Evolutionary conservation across 202 grass and related monocot genomes (phyloP).

Genomic region (Eragrostis tef): DNA sequence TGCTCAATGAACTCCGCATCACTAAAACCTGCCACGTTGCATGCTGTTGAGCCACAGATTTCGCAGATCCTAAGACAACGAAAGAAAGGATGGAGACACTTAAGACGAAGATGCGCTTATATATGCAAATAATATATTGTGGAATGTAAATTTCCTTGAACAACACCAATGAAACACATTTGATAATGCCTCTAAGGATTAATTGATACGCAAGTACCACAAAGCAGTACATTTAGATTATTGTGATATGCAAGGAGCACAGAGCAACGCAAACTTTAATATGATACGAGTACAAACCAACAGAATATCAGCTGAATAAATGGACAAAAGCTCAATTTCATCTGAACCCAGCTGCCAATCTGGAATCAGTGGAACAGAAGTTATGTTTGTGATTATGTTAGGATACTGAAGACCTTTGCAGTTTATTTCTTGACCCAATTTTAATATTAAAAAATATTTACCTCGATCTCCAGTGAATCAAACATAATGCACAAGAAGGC

Average conservation of each 20-base stretch:
- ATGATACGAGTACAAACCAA: background rate
- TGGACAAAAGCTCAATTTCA: background rate
- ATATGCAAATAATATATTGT: background rate
- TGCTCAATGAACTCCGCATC: slow-evolving; percentile 79
- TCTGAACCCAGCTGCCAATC: background rate
- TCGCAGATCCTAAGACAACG: slow-evolving; percentile 74
- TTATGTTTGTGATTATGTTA: slow-evolving; percentile 6
- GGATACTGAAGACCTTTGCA: background rate
- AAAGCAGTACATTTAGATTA: background rate
- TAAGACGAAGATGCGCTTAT: slow-evolving; percentile 12
- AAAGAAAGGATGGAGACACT: slow-evolving; percentile 19
- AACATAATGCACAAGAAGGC: background rate
- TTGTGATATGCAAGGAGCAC: background rate
- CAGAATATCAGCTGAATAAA: slow-evolving; percentile 19
- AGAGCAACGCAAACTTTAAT: background rate
- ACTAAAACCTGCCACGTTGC: slow-evolving; percentile 76
- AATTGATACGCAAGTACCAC: no score
- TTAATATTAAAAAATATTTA: no score
- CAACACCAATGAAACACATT: background rate
- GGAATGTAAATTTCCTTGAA: background rate
- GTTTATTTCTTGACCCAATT: slow-evolving; percentile 4
- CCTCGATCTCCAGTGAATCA: slow-evolving; percentile 20
- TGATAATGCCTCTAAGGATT: background rate
- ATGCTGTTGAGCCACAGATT: slow-evolving; percentile 80
- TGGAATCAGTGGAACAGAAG: background rate